Conservation (phyloP, 2,329 filamentous ascomycete genomes). For the Aspergillaceae sp. region DNA sequence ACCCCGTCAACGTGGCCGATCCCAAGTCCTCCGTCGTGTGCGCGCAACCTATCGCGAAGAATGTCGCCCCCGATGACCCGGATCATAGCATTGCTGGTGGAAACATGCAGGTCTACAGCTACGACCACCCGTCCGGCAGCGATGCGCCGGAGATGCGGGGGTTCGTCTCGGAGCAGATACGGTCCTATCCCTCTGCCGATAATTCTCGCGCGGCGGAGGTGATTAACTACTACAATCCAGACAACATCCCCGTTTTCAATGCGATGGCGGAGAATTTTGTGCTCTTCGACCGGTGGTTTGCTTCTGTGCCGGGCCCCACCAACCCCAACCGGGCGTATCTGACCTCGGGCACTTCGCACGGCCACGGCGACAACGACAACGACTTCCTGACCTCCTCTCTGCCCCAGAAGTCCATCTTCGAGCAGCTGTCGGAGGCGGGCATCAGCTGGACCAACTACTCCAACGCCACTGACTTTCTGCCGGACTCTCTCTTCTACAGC, state of each 20-base stretch:
- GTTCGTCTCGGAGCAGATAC: conserved; percentile 37
- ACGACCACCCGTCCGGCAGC: conserved; percentile 25
- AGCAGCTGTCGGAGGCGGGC: conserved; percentile 33
- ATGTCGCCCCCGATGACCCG: conserved; percentile 36
- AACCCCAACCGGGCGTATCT: conserved; percentile 32
- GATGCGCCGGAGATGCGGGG: conserved; percentile 29
- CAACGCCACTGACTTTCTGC: conserved; percentile 36
- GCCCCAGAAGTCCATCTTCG: conserved; percentile 33
- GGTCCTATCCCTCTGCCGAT: conserved; percentile 22
- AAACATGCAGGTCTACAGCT: conserved; percentile 36
- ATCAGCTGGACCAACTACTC: conserved; percentile 43
- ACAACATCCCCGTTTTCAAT: conserved; percentile 35
- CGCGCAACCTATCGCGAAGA: conserved; percentile 28
- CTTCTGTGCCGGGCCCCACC: conserved; percentile 33
- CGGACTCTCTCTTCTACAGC: conserved; percentile 38
- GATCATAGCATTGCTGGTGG: conserved; percentile 37
- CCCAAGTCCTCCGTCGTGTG: conserved; percentile 24
- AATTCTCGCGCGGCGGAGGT: conserved; percentile 33
- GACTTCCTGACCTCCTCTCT: conserved; percentile 26
- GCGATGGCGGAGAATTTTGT: conserved; percentile 37
- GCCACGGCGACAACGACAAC: conserved; percentile 31
- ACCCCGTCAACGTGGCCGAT: conserved; percentile 27
- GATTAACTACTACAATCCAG: conserved; percentile 37
- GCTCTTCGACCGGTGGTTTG: conserved; percentile 39
- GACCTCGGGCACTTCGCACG: conserved; percentile 34